phyloP scores from a whole-genome alignment of 768 basidiomycete species.

The Hirschioporus abietinus region DNA sequence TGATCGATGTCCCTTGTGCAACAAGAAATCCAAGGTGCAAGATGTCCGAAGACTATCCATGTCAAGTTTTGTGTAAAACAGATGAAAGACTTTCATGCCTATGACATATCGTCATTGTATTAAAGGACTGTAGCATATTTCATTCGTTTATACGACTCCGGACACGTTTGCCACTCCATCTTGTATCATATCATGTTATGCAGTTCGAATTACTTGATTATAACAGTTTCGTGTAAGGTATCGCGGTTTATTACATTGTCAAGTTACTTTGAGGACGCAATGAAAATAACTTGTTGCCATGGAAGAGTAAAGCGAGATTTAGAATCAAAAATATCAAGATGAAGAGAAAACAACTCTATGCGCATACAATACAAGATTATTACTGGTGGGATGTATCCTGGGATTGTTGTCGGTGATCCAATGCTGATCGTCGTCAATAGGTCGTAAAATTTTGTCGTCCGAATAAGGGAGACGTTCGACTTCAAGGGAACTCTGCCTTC shows the following conservation, averaged over 20 bases:
- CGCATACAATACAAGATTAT: neutral
- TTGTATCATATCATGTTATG: neutral
- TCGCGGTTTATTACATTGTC: neutral
- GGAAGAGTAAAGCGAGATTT: too few species aligned
- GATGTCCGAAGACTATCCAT: neutral
- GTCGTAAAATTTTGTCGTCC: neutral
- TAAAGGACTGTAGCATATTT: neutral
- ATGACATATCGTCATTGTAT: neutral
- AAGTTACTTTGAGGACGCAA: neutral
- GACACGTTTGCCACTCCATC: neutral
- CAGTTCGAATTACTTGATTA: neutral
- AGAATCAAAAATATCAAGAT: too few species aligned
- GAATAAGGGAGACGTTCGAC: neutral
- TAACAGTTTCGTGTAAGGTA: neutral
- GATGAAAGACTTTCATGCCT: neutral
- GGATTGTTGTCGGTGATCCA: neutral
- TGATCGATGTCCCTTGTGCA: neutral
- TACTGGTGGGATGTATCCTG: neutral
- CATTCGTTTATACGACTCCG: too few species aligned
- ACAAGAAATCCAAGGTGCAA: neutral
- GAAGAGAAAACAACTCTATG: neutral
- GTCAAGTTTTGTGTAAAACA: neutral
- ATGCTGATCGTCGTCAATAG: neutral
- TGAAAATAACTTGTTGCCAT: neutral
- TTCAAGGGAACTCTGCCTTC: neutral